These are phyloP conservation scores for Barnettozyma siamensis DNA, from an alignment of 805 yeast genomes.

Conservation along the genomic window DNA sequence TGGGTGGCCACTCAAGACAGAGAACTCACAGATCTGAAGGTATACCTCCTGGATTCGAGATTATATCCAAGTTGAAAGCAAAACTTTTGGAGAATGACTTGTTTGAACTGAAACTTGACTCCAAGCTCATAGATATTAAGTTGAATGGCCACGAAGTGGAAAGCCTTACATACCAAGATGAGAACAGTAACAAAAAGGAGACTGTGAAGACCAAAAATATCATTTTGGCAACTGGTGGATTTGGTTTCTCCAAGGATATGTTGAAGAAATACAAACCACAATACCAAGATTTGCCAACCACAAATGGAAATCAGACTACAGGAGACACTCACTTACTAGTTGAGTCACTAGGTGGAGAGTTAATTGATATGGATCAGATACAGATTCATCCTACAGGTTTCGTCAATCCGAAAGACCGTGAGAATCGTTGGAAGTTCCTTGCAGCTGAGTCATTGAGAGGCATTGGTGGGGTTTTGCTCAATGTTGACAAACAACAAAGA, in stretches of 20 bases:
- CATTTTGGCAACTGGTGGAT: slow-evolving; percentile 58
- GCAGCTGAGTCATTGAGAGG: slow-evolving; percentile 60
- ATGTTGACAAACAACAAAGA: slow-evolving; percentile 34
- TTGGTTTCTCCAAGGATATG: slow-evolving; percentile 34
- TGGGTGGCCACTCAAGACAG: slow-evolving; percentile 79
- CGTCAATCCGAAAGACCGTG: slow-evolving; percentile 37
- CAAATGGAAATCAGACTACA: slow-evolving; percentile 49
- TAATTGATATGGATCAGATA: slow-evolving; percentile 52
- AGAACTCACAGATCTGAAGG: slow-evolving; percentile 75
- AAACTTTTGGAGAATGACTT: slow-evolving; percentile 28
- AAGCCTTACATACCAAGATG: slow-evolving; percentile 38
- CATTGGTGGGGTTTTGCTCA: slow-evolving; percentile 49
- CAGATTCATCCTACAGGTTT: slow-evolving; percentile 65
- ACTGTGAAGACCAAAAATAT: slow-evolving; percentile 29
- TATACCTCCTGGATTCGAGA: slow-evolving; percentile 56
- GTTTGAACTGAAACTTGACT: slow-evolving; percentile 33
- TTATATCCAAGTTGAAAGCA: slow-evolving; percentile 40
- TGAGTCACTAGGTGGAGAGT: slow-evolving; percentile 39
- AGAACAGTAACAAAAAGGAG: slow-evolving; percentile 20
- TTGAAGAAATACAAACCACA: slow-evolving; percentile 43
- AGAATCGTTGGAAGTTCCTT: slow-evolving; percentile 43
- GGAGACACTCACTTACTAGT: slow-evolving; percentile 56
- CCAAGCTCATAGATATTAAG: slow-evolving; percentile 32
- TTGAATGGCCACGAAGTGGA: slow-evolving; percentile 28
- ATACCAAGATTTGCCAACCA: slow-evolving; percentile 41